Conservation (phyloP, 2,329 filamentous ascomycete species). For the Ceratocystis lukuohia region DNA sequence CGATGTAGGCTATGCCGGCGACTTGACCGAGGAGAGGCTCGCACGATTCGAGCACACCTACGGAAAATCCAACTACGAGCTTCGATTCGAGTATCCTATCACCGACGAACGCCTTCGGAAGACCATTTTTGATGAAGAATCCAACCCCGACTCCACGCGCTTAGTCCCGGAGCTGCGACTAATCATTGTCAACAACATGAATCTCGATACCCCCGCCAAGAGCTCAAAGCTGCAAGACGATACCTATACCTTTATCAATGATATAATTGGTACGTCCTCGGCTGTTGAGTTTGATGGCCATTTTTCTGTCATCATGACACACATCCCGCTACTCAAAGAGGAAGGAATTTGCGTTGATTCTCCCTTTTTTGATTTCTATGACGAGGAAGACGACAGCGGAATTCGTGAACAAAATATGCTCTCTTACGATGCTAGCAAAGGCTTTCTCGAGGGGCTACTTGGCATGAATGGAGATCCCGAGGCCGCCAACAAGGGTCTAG, state of each 20-base stretch:
- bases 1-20: constrained; percentile 90
- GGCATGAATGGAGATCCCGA: constrained; percentile 53
- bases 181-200: constrained; percentile 82
- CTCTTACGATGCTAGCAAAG: constrained; percentile 54
- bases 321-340: constrained; percentile 79
- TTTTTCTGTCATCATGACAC: constrained; percentile 77
- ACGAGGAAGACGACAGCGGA: constrained; percentile 49
- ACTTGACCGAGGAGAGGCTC: constrained; percentile 63
- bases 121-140: constrained; percentile 31
- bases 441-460: constrained; percentile 73
- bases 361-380: constrained; percentile 71
- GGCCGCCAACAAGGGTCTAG: constrained; percentile 47
- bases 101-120: constrained; percentile 29
- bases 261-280: constrained; percentile 47
- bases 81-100: constrained; percentile 53
- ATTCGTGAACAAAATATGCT: constrained; percentile 88
- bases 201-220: constrained; percentile 72
- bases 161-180: constrained; percentile 60
- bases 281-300: constrained; percentile 49
- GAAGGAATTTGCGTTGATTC: constrained; percentile 70
- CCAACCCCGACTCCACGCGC: constrained; percentile 35
- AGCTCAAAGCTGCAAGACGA: constrained; percentile 53
- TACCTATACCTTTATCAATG: constrained; percentile 66
- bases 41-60: constrained; percentile 72
- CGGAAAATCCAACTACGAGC: constrained; percentile 81